phyloP scores from a whole-genome alignment of 2,329 filamentous ascomycete species.

The Penicillium sp. region DNA sequence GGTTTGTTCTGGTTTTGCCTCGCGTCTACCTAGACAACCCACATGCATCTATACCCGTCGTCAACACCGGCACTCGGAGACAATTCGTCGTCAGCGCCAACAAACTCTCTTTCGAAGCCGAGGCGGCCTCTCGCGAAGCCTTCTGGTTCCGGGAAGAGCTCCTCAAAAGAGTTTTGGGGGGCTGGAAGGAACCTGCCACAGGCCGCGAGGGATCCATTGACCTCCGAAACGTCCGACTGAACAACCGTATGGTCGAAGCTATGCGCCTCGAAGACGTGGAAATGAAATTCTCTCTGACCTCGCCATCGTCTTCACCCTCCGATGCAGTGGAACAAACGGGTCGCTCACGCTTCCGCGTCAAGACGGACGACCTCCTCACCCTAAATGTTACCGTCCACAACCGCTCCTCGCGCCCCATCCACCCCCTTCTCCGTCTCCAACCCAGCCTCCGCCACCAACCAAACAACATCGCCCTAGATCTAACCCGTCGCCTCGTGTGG shows the following conservation, averaged over 20 bases:
- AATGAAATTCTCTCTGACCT: slow-evolving; percentile 50
- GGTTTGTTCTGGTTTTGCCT: slow-evolving; percentile 72
- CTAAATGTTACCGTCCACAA: slow-evolving; percentile 73
- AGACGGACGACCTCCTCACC: slow-evolving; percentile 64
- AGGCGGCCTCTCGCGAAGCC: slow-evolving; percentile 72
- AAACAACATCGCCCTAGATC: slow-evolving; percentile 70
- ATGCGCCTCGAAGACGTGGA: slow-evolving; percentile 78
- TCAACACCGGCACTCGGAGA: slow-evolving; percentile 79
- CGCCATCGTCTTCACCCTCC: slow-evolving; percentile 31
- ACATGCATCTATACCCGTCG: slow-evolving; percentile 71
- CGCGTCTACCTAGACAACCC: slow-evolving; percentile 74
- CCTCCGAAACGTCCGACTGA: slow-evolving; percentile 70
- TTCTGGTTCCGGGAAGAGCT: slow-evolving; percentile 91
- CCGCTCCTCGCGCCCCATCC: slow-evolving; percentile 64
- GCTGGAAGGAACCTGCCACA: slow-evolving; percentile 64
- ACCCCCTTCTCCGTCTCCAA: slow-evolving; percentile 71
- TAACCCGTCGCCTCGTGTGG: slow-evolving; percentile 78
- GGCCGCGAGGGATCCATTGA: slow-evolving; percentile 67
- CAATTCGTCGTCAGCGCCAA: slow-evolving; percentile 86
- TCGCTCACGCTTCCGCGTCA: slow-evolving; percentile 46
- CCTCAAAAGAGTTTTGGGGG: slow-evolving; percentile 66
- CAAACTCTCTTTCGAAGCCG: slow-evolving; percentile 74
- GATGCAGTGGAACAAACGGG: slow-evolving; percentile 39
- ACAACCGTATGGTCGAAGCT: slow-evolving; percentile 75
- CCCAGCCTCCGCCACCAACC: slow-evolving; percentile 73